Evolutionary conservation across 2,329 filamentous ascomycete genomes (phyloP).

Genomic region (Trichophyton simii): DNA sequence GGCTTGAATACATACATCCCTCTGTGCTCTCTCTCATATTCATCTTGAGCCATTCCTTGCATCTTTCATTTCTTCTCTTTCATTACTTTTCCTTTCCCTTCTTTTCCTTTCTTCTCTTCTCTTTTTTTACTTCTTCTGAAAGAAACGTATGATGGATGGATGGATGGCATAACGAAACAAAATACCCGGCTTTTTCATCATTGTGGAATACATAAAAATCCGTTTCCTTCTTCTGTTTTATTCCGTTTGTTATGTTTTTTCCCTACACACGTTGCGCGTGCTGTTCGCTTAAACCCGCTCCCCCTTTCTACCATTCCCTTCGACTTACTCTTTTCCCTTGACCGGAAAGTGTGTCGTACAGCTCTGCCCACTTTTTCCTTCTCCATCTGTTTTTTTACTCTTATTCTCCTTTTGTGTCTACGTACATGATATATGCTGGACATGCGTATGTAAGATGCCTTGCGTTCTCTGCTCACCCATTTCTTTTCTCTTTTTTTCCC

Average conservation of each 20-base stretch:
- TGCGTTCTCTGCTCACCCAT: neutral
- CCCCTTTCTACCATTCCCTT: neutral
- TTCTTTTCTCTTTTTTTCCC: neutral
- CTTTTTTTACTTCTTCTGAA: neutral
- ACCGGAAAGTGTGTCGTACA: neutral
- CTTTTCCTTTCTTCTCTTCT: neutral
- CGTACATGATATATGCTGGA: neutral
- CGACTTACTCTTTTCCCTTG: neutral
- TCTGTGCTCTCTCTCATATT: neutral
- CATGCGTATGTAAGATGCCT: constrained; percentile 1
- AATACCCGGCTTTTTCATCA: constrained; percentile 1
- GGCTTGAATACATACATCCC: neutral
- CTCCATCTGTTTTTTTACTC: neutral
- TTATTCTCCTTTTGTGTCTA: neutral
- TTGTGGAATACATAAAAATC: constrained; percentile 3
- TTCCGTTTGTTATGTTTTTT: neutral
- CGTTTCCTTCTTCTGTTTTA: neutral
- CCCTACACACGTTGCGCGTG: neutral
- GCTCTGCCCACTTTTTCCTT: neutral
- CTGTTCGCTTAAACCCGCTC: neutral
- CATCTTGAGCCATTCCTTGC: neutral
- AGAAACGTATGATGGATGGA: constrained; percentile 2
- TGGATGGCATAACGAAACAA: constrained; percentile 3
- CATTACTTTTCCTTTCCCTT: neutral
- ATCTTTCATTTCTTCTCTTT: neutral